Evolutionary conservation across 768 basidiomycete genomes (phyloP), one percentile per base, ranked within the genome.

Genomic region (Pholiota molesta): DNA sequence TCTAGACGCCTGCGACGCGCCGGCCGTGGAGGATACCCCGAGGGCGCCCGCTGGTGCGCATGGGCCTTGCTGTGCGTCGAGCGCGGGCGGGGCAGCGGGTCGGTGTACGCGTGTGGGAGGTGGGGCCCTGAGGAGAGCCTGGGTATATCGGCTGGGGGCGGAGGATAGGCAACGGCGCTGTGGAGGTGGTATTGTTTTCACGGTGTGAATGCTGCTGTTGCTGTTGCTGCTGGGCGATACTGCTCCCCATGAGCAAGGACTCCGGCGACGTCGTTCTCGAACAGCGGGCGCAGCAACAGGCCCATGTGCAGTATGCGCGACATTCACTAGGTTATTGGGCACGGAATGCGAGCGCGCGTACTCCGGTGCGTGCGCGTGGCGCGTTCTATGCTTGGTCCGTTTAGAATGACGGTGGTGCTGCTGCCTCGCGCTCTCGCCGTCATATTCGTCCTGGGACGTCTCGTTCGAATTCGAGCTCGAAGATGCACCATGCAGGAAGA

Each of bases 91-190:
- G 71, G 71, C 11, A 74, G 67, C 35, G 78, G 72, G 60, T 78
- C 75, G 28, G 77, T 75, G 60, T 75, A 72, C 44, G 78, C 68
- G 65, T 78, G 79, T 3, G 60, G 64, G 9, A 69, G 40, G 14
- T 37, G 35, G 13, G 55, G 47, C 11, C 26, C 23, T 52, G 37
- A 31, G 2, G 29, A 42, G 23, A 52, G 52, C 61, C 53, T 9
- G 8, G 66, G 59, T 69, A 68, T 17, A 65, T 47, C 2, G 68
- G 68, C 42, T 63, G 65, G 4, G 68, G 67, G 33, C 64, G 65
- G 52, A 65, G 44, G 52, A 61, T 63, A 47, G 66, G 53, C 45
- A 72, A 56, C 63, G 65, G 57, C 62, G 62, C 49, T 63, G 45
- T 17, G 11, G 13, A 45, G 42, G 16, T 45, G n/a, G 56, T 21